Evolutionary conservation across 148 eudicot species (phyloP), one percentile per base, ranked within the genome.

Genomic region (Euryodendron excelsum): DNA sequence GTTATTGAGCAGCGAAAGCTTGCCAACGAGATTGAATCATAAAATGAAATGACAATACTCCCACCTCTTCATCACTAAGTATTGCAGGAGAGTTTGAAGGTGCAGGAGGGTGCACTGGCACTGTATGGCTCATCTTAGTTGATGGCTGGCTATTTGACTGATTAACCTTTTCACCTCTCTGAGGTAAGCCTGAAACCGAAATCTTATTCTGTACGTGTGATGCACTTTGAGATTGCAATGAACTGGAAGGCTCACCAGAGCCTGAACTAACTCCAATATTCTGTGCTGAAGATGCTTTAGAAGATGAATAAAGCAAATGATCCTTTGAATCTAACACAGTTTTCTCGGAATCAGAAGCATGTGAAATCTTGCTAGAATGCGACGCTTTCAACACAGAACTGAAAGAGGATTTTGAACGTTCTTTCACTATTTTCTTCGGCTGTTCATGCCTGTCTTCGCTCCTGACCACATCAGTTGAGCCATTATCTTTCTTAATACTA

Each of bases 51-150:
- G n/a, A 34, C 21, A 59, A 30, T 23, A 47, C n/a, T n/a, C n/a
- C n/a, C n/a, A 93, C 99, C 99, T 96, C 97, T 88, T 96, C 99
- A 80, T 96, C 99, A 83, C 97, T 95, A 79, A 95, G 83, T 78
- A 85, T 83, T 69, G 96, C 88, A 80, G 97, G 83, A 82, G 89
- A 50, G 85, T 55, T 93, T 56, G 94, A 80, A 34, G 92, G 77
- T 80, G 88, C 88, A 74, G 88, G 79, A 84, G 85, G 81, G 64
- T 89, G 85, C 80, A 85, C 81, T 31, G 65, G 75, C 67, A 84
- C 56, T 76, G 90, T 70, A 82, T 86, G 83, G 77, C 81, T 84
- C 53, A 85, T 81, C 83, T 86, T 92, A 76, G 85, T 78, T 69
- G 88, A 80, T 55, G 86, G 71, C 75, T 87, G 91, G 21, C 68